Conservation (phyloP, 1,284 basidiomycete genomes). For the Sanguinoderma infundibulare region DNA sequence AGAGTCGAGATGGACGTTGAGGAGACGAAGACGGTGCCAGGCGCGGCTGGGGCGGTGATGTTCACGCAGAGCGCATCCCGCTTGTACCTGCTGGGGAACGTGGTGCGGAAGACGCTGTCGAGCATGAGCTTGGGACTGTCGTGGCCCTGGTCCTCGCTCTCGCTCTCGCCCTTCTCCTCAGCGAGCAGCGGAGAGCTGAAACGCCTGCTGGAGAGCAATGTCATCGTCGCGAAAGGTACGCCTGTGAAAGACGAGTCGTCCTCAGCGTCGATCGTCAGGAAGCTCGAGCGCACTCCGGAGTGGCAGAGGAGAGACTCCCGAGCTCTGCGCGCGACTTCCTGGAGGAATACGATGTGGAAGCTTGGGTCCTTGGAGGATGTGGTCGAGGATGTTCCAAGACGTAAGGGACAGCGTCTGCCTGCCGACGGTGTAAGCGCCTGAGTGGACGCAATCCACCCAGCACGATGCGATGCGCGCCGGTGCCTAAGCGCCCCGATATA, state of each 20-base stretch:
- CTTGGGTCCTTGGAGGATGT: conserved; percentile 37
- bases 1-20: neutral
- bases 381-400: conserved; percentile 38
- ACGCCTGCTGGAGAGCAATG: conserved; percentile 40
- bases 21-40: conserved; percentile 34
- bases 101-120: conserved; percentile 35
- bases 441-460: neutral
- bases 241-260: conserved; percentile 40
- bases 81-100: conserved; percentile 41
- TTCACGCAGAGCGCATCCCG: conserved; percentile 40
- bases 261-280: conserved; percentile 37
- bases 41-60: conserved; percentile 33
- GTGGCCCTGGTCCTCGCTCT: too few relatives aligned
- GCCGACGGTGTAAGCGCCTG: too few relatives aligned
- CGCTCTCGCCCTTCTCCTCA: conserved; percentile 1
- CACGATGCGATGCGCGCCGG: neutral
- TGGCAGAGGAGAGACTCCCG: conserved; percentile 35
- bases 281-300: conserved; percentile 35
- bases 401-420: too few relatives aligned
- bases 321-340: conserved; percentile 39
- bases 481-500: neutral
- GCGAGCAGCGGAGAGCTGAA: conserved; percentile 34
- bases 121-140: conserved; percentile 35
- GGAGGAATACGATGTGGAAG: conserved; percentile 44
- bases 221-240: conserved; percentile 45